Evolutionary conservation across 805 yeast genomes (phyloP), one percentile per base, ranked within the genome.

Genomic region (Candida methanosorbosa): DNA sequence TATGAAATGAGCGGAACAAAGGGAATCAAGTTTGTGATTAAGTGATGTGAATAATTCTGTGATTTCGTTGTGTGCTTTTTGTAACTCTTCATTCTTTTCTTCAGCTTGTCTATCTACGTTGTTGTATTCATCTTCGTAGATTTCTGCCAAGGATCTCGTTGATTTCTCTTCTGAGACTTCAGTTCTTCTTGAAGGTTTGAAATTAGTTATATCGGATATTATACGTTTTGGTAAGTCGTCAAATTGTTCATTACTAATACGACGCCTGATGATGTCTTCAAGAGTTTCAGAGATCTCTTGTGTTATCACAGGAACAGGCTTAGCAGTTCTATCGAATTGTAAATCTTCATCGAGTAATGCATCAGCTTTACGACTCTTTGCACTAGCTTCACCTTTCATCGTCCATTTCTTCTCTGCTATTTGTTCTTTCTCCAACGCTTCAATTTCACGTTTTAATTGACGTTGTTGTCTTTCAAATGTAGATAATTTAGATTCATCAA

Each of bases 221-320:
- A 78, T 61, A 39, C 95, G 68, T 52, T 78, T 78, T 25, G 84
- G 83, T 30, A 90, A 60, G 50, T 90, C 97, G 54, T 90, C 94
- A 55, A 87, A 90, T 40, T 81, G 78, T 28, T 65, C 75, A 39
- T 70, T 78, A 48, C 72, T 69, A 46, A 92, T 80, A 54, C 97
- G 75, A 47, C 84, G 72, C 56, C 85, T 72, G 48, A 90, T 90
- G 61, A 92, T 64, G 34, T 90, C 97, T 54, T 92, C 98, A 17
- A 90, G 59, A 1, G 82, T 64, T 46, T 84, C 94, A 0, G 97
- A 86, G 9, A 81, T 72, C 43, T 88, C 95, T 46, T 77, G 77
- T 1, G 98, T 92, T 37, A 88, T 84, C 6, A 88, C 87, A 0
- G 98, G 98, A 4, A 87, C 97, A 0, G 98, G 96, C 49, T 90